A percentile compares a stretch with the other conserved stretches of the same genome.
Conservation (phyloP, 2,329 filamentous ascomycete species). For the Scleromitrula shiraiana region DNA sequence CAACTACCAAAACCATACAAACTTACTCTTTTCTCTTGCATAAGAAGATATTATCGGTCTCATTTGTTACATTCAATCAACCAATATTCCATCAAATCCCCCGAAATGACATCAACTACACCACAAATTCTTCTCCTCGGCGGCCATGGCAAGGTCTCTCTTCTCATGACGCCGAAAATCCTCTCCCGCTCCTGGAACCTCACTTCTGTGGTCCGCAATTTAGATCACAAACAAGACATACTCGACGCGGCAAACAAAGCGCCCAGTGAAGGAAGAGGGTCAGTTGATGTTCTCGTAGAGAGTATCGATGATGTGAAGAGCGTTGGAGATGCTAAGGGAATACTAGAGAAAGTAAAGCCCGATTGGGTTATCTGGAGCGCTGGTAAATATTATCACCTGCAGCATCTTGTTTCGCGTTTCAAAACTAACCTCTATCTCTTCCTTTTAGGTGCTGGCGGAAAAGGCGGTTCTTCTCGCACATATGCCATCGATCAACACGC, state of each 20-base stretch:
- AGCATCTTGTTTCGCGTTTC: too few relatives aligned
- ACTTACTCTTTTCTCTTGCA: too few relatives aligned
- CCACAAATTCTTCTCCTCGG: conserved; percentile 49
- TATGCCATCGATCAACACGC: conserved; percentile 55
- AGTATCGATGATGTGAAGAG: conserved; percentile 65
- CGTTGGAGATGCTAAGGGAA: conserved; percentile 50
- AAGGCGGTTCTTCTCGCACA: conserved; percentile 49
- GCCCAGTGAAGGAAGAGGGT: conserved; percentile 41
- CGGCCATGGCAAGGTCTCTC: conserved; percentile 73
- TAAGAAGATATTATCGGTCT: too few relatives aligned
- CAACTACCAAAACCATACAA: too few relatives aligned
- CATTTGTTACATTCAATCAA: too few relatives aligned
- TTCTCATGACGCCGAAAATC: conserved; percentile 67
- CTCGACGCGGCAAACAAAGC: conserved; percentile 35
- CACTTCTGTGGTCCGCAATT: conserved; percentile 67
- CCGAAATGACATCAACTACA: conserved; percentile 82
- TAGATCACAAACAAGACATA: conserved; percentile 59
- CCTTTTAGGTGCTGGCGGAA: conserved; percentile 46
- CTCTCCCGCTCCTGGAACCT: conserved; percentile 68
- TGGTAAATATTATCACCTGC: conserved; percentile 37
- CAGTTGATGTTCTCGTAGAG: conserved; percentile 55
- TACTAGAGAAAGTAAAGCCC: conserved; percentile 53
- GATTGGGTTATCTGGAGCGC: conserved; percentile 65
- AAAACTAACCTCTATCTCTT: neutral
- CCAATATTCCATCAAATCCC: too few relatives aligned